These are phyloP conservation scores for Babesia divergens DNA, from an alignment of 169 alveolate genomes.

Conservation along the genomic window DNA sequence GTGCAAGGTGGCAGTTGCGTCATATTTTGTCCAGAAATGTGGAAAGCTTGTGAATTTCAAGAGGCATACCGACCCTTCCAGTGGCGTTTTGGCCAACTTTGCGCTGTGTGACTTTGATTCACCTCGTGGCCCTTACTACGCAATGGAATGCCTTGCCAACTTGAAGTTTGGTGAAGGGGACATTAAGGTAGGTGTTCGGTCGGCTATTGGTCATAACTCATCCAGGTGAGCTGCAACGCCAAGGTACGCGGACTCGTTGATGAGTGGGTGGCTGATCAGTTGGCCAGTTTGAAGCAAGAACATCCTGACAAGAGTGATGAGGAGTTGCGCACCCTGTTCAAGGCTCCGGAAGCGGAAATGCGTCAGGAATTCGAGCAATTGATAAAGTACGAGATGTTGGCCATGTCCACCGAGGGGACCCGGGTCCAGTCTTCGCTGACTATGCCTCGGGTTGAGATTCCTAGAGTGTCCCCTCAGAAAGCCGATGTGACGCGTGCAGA, in stretches of 20 bases:
- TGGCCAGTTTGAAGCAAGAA: constrained; percentile 13
- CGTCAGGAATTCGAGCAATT: constrained; percentile 35
- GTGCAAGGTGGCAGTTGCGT: background rate
- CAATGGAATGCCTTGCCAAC: constrained; percentile 45
- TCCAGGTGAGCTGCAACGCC: constrained; percentile 61
- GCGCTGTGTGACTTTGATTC: constrained; percentile 62
- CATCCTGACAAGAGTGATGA: constrained; percentile 28
- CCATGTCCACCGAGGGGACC: background rate
- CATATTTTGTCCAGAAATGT: constrained; percentile 33
- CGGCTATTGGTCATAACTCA: background rate
- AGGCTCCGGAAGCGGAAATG: constrained; percentile 36
- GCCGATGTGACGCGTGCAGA: constrained; percentile 12
- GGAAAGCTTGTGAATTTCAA: constrained; percentile 43
- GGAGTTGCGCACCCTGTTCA: constrained; percentile 24
- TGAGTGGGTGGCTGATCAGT: constrained; percentile 41
- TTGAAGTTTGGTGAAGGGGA: constrained; percentile 24
- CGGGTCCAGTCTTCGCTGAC: background rate
- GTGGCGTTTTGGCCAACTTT: constrained; percentile 55
- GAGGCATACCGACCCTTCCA: constrained; percentile 63
- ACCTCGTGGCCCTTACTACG: constrained; percentile 59
- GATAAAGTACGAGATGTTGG: constrained; percentile 28
- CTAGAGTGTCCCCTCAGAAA: background rate
- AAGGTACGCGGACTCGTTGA: constrained; percentile 48
- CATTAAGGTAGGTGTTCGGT: constrained; percentile 29
- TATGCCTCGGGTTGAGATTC: background rate